A percentile compares a stretch with the other conserved stretches of the same genome.
These are phyloP conservation scores for Wallacemonas sp. DNA, from an alignment of 208 protist species.

Conservation along the genomic window DNA sequence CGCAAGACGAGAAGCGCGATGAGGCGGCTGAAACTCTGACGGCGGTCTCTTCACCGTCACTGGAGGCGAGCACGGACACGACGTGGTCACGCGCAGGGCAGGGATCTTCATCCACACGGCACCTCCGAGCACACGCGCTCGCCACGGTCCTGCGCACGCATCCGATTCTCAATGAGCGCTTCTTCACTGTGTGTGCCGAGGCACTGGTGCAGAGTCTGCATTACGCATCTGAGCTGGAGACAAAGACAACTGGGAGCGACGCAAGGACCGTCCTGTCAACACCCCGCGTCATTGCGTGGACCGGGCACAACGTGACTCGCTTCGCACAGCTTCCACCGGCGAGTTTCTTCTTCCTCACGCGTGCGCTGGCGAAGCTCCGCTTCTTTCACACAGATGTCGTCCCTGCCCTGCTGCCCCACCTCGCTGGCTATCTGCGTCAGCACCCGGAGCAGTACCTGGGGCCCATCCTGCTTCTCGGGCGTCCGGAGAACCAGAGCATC, in stretches of 20 bases:
- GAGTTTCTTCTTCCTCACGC: conserved; percentile 63
- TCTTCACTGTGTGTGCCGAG: conserved; percentile 38
- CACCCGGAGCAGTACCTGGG: conserved; percentile 55
- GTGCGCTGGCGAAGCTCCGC: conserved; percentile 58
- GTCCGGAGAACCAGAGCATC: conserved; percentile 42
- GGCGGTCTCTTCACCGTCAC: too few species aligned
- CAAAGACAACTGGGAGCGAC: too few species aligned
- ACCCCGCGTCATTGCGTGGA: too few species aligned
- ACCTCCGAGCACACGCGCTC: background rate
- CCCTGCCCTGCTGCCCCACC: conserved; percentile 37
- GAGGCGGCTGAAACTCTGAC: too few species aligned
- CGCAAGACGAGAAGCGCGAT: too few species aligned
- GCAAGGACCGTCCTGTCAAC: too few species aligned
- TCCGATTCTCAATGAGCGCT: conserved; percentile 37
- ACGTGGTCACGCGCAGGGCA: too few species aligned
- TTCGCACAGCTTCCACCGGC: conserved; percentile 24
- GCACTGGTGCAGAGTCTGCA: conserved; percentile 26
- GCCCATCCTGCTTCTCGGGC: conserved; percentile 51
- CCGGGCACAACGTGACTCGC: conserved; percentile 24
- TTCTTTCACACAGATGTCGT: conserved; percentile 42
- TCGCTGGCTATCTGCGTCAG: conserved; percentile 39
- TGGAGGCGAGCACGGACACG: too few species aligned
- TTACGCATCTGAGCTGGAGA: background rate
- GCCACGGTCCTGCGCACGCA: conserved; percentile 14
- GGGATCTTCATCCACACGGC: too few species aligned